phyloP scores from a whole-genome alignment of 2,329 filamentous ascomycete species.

The Lojkania enalia region DNA sequence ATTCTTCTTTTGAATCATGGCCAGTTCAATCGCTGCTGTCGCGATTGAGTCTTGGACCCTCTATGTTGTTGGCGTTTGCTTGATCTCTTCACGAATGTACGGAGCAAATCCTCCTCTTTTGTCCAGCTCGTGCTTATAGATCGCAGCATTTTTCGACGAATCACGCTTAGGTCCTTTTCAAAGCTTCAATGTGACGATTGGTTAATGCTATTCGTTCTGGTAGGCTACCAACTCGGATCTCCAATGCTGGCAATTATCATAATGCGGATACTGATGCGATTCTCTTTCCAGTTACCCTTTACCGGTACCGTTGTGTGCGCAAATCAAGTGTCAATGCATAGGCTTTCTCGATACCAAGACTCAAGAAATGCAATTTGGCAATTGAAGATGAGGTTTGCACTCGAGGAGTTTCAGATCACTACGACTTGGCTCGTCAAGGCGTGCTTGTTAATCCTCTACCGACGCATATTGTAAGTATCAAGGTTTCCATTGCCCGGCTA shows the following conservation, averaged over 20 bases:
- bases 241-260: no score
- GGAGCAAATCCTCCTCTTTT: not conserved
- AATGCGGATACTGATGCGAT: not conserved
- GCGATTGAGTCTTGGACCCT: conserved; percentile 29
- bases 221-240: not conserved
- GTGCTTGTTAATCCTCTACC: conserved; percentile 32
- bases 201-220: conserved; percentile 28
- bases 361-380: conserved; percentile 2
- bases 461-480: conserved; percentile 33
- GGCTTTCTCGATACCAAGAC: not conserved
- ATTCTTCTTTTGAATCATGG: conserved; percentile 3
- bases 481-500: not conserved
- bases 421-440: conserved; percentile 33
- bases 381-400: conserved; percentile 24
- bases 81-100: conserved; percentile 28
- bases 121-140: conserved; percentile 4
- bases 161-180: conserved; percentile 24
- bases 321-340: conserved; percentile 12
- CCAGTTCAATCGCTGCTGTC: conserved; percentile 7
- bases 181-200: conserved; percentile 34
- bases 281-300: conserved; percentile 18
- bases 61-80: conserved; percentile 24
- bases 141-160: conserved; percentile 22
- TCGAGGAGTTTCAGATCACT: conserved; percentile 32
- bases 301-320: conserved; percentile 24